Conservation (phyloP, 2,329 filamentous ascomycete genomes). For the Cytospora piceae region DNA sequence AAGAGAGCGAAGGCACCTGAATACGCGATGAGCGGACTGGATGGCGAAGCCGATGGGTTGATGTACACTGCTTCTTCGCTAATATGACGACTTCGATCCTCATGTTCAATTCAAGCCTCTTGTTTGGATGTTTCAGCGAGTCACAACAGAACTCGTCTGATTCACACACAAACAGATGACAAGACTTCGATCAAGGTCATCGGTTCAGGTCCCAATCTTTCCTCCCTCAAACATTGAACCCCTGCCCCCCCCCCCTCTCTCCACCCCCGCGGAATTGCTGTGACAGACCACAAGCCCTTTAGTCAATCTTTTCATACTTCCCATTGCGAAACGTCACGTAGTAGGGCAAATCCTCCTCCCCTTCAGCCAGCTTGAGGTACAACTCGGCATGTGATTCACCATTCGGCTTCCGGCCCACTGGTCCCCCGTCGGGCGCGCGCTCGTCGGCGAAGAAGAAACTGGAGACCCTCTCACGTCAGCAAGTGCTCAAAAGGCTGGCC, state of each 20-base stretch:
- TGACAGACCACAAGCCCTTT: not conserved
- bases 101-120: not conserved
- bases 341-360: constrained; percentile 22
- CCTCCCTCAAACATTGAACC: not conserved
- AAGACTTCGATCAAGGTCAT: not conserved
- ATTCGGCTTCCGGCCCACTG: constrained; percentile 10
- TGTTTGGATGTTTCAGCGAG: too few species aligned
- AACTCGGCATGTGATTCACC: constrained; percentile 22
- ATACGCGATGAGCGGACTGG: not conserved
- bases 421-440: constrained; percentile 24
- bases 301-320: constrained; percentile 23
- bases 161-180: not conserved
- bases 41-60: not conserved
- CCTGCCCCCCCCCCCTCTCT: not conserved
- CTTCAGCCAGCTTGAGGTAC: constrained; percentile 18
- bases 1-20: not conserved
- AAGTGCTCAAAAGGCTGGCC: not conserved
- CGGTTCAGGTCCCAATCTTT: not conserved
- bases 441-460: constrained; percentile 32
- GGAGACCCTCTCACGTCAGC: not conserved
- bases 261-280: not conserved
- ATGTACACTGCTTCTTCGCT: not conserved
- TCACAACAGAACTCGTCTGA: not conserved
- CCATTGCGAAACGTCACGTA: constrained; percentile 30
- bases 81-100: not conserved